Evolutionary conservation across 1,284 basidiomycete genomes (phyloP).

Genomic region (Grifola frondosa): DNA sequence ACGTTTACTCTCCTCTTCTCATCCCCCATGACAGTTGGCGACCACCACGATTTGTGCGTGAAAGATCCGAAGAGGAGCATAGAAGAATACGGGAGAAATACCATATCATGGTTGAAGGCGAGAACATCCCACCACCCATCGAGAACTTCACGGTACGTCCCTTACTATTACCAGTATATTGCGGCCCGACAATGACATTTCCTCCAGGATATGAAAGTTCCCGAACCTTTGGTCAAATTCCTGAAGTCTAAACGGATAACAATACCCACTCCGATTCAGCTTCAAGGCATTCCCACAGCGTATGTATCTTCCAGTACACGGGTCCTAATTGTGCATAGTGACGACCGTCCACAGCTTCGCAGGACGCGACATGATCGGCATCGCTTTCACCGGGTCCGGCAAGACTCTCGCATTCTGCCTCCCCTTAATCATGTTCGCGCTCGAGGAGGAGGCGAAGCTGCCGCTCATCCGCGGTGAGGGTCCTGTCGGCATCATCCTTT

Average conservation of each 20-base stretch:
- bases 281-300: conserved; percentile 96
- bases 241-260: conserved; percentile 85
- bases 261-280: conserved; percentile 92
- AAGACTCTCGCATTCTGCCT: conserved; percentile 87
- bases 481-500: conserved; percentile 92
- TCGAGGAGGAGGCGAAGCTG: conserved; percentile 90
- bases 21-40: conserved; percentile 63
- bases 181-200: conserved; percentile 13
- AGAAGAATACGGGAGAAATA: conserved; percentile 82
- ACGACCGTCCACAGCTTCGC: conserved; percentile 58
- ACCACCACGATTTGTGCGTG: conserved; percentile 82
- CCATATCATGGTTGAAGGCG: conserved; percentile 91
- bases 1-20: conserved; percentile 5
- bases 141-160: conserved; percentile 78
- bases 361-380: conserved; percentile 94
- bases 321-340: background rate
- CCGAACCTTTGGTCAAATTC: conserved; percentile 78
- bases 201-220: conserved; percentile 94
- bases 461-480: conserved; percentile 93
- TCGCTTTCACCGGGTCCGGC: conserved; percentile 73
- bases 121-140: conserved; percentile 92
- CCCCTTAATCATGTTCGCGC: conserved; percentile 91
- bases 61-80: conserved; percentile 69
- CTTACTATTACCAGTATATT: background rate
- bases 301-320: conserved; percentile 38